Conservation (phyloP, 495 filamentous ascomycete species). For the Friedmanniomyces endolithicus region DNA sequence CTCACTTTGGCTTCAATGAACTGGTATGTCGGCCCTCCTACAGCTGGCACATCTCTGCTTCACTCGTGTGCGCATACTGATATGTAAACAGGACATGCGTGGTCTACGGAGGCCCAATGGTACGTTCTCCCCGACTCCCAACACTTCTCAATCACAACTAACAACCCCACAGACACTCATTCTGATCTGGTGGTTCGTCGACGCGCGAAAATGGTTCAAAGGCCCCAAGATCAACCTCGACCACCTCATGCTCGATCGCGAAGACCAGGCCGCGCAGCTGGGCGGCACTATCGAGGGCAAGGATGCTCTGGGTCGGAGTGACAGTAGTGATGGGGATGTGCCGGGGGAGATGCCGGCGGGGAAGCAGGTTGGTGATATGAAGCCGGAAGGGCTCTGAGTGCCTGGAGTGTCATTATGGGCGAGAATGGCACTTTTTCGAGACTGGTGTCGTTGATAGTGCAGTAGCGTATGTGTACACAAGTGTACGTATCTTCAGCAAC, state of each 20-base stretch:
- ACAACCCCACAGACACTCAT: slow-evolving; percentile 28
- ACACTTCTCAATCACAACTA: neutral
- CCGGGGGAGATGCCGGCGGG: slow-evolving; percentile 8
- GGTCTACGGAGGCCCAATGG: slow-evolving; percentile 53
- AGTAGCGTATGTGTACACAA: too few relatives aligned
- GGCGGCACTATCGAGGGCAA: slow-evolving; percentile 22
- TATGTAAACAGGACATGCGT: slow-evolving; percentile 63
- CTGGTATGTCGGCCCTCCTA: neutral
- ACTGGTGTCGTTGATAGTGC: too few relatives aligned
- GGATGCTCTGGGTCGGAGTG: slow-evolving; percentile 3
- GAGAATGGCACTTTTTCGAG: too few relatives aligned
- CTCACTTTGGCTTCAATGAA: slow-evolving; percentile 31
- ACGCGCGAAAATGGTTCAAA: slow-evolving; percentile 45
- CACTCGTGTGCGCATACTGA: neutral
- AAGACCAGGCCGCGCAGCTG: slow-evolving; percentile 11
- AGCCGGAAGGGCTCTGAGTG: slow-evolving; percentile 4
- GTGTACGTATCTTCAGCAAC: neutral
- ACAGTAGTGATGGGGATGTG: slow-evolving; percentile 2
- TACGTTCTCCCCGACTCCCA: too few relatives aligned
- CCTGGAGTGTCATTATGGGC: neutral
- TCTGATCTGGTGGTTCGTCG: slow-evolving; percentile 54
- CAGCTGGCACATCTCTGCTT: neutral
- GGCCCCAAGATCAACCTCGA: slow-evolving; percentile 60
- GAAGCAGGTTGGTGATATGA: slow-evolving; percentile 14
- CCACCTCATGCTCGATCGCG: slow-evolving; percentile 30